Conservation (phyloP, 2,329 filamentous ascomycete species). For the Emergomyces pasteurianus region DNA sequence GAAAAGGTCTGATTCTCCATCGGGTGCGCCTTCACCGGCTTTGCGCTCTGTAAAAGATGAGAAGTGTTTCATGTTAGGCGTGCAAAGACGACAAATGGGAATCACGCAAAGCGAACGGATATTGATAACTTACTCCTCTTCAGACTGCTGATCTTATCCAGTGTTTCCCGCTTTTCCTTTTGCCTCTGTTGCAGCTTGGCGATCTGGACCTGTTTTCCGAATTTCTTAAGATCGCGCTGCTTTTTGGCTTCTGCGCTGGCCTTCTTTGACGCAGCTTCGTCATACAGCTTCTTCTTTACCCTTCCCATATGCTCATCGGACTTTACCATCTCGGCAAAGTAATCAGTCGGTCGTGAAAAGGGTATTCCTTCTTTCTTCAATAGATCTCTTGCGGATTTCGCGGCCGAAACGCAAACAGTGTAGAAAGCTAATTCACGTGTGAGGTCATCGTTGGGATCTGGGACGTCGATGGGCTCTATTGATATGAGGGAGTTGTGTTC, state of each 20-base stretch:
- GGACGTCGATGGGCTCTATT: slow-evolving; percentile 55
- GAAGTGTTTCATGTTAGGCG: slow-evolving; percentile 7
- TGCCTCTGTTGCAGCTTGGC: slow-evolving; percentile 90
- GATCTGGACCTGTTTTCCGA: slow-evolving; percentile 95
- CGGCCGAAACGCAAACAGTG: slow-evolving; percentile 73
- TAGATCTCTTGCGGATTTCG: slow-evolving; percentile 56
- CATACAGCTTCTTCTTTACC: slow-evolving; percentile 84
- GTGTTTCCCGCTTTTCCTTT: slow-evolving; percentile 80
- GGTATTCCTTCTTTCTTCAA: slow-evolving; percentile 72
- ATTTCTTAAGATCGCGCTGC: slow-evolving; percentile 94
- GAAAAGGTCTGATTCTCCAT: slow-evolving; percentile 75
- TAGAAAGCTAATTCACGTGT: slow-evolving; percentile 89
- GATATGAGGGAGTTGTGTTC: slow-evolving; percentile 69
- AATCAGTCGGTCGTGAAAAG: slow-evolving; percentile 84
- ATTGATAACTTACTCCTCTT: slow-evolving; percentile 72
- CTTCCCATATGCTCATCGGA: slow-evolving; percentile 96
- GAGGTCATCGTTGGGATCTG: slow-evolving; percentile 81
- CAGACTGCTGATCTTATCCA: slow-evolving; percentile 88
- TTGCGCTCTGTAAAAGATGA: slow-evolving; percentile 59
- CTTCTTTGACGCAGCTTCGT: slow-evolving; percentile 86
- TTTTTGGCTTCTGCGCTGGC: slow-evolving; percentile 82
- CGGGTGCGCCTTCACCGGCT: slow-evolving; percentile 51
- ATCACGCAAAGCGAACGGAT: neutral
- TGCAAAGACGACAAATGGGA: slow-evolving; percentile 12
- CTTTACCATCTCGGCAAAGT: slow-evolving; percentile 99